Percentiles rank a stretch among this genome's conserved stretches.
phyloP scores from a whole-genome alignment of 495 filamentous ascomycete species.

The Margaritispora aquatica region DNA sequence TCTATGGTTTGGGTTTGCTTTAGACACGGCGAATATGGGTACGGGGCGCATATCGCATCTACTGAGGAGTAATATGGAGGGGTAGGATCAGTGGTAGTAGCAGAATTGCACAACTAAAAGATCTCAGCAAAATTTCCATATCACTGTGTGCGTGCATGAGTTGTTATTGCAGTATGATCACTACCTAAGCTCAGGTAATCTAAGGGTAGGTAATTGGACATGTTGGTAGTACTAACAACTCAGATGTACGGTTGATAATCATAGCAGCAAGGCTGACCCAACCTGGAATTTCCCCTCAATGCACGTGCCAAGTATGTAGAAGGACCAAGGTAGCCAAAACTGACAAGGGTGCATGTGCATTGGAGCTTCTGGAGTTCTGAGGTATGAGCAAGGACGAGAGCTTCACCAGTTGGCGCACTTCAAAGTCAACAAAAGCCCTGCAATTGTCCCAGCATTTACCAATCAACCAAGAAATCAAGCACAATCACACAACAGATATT shows the following conservation, averaged over 20 bases:
- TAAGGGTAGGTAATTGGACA: too few relatives aligned
- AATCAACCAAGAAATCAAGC: too few relatives aligned
- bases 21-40: background rate
- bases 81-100: too few relatives aligned
- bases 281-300: background rate
- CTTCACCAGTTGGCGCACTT: background rate
- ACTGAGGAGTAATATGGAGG: background rate
- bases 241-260: too few relatives aligned
- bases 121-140: background rate
- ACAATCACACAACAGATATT: too few relatives aligned
- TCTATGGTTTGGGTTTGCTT: background rate
- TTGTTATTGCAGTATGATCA: too few relatives aligned
- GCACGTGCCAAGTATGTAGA: background rate
- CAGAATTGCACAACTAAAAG: too few relatives aligned
- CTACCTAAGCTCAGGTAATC: too few relatives aligned
- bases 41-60: constrained; percentile 8
- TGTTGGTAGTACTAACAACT: too few relatives aligned
- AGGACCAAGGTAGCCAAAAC: background rate
- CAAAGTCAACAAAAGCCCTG: background rate
- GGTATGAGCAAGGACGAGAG: too few relatives aligned
- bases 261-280: too few relatives aligned
- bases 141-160: background rate
- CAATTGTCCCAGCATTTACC: background rate
- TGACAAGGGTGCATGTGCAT: background rate
- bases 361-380: too few relatives aligned